Evolutionary conservation across 1,284 basidiomycete genomes (phyloP).

Genomic region (Tilletiopsis washingtonensis): DNA sequence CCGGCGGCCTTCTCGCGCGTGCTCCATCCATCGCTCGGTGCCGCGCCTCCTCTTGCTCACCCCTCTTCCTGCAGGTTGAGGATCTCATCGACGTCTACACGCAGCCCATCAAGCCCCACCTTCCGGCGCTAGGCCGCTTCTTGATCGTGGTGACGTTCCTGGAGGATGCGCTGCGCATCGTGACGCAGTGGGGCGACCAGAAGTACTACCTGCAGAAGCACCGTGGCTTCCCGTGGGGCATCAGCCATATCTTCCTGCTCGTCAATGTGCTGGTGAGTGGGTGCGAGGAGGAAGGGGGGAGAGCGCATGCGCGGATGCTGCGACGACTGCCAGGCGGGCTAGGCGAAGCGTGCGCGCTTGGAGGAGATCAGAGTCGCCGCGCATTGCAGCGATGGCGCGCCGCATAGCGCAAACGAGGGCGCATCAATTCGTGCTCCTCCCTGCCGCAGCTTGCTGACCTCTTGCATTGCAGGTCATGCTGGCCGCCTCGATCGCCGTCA

Average conservation of each 20-base stretch:
- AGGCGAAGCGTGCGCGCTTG: too few species aligned
- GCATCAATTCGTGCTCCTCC: background rate
- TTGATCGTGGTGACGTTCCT: constrained; percentile 96
- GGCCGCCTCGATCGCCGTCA: constrained; percentile 74
- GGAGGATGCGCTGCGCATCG: constrained; percentile 88
- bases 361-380: too few species aligned
- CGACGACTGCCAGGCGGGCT: too few species aligned
- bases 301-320: too few species aligned
- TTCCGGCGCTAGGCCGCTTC: constrained; percentile 91
- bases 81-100: constrained; percentile 86
- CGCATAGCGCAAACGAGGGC: too few species aligned
- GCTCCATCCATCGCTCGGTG: too few species aligned
- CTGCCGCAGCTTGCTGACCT: too few species aligned
- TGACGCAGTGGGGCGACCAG: constrained; percentile 92
- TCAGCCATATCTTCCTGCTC: constrained; percentile 85
- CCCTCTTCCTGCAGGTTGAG: constrained; percentile 52
- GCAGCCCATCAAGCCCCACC: constrained; percentile 86
- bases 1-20: background rate
- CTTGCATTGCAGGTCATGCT: constrained; percentile 58
- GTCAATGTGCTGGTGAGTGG: constrained; percentile 79
- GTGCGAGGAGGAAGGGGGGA: background rate
- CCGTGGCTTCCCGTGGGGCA: constrained; percentile 85
- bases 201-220: constrained; percentile 61
- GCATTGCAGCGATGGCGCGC: too few species aligned
- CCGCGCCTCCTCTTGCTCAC: background rate